Evolutionary conservation across 2,329 filamentous ascomycete genomes (phyloP).

Genomic region (Apiospora rasikravindrae): DNA sequence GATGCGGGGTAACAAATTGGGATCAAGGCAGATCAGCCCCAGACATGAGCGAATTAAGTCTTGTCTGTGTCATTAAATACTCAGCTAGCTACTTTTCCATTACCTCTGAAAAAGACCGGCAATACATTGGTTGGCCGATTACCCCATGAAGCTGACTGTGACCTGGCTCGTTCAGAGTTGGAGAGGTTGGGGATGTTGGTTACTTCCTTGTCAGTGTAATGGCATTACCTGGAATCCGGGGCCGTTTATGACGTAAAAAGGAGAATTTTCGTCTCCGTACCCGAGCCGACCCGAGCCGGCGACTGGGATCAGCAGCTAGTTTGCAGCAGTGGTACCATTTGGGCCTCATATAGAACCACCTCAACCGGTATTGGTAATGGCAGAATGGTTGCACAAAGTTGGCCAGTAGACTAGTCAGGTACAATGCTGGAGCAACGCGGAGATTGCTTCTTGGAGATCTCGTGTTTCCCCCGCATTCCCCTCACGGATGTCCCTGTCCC

Average conservation of each 20-base stretch:
- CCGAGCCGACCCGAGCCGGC: not conserved
- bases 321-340: not conserved
- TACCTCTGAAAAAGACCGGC: no score
- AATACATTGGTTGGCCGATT: no score
- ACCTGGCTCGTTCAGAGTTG: no score
- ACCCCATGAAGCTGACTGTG: no score
- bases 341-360: not conserved
- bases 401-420: not conserved
- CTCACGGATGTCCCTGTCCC: not conserved
- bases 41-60: no score
- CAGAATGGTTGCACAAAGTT: no score
- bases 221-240: no score
- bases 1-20: no score
- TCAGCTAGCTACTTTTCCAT: no score
- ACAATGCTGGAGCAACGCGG: not conserved
- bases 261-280: not conserved
- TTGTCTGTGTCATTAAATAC: no score
- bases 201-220: no score
- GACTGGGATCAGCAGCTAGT: not conserved
- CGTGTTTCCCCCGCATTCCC: constrained; percentile 5
- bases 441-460: not conserved
- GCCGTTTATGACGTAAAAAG: not conserved
- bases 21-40: no score
- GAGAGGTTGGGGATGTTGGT: not conserved
- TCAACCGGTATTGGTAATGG: not conserved